phyloP scores from a whole-genome alignment of 202 grass and related monocot genomes.

The Miscanthus sacchariflorus region DNA sequence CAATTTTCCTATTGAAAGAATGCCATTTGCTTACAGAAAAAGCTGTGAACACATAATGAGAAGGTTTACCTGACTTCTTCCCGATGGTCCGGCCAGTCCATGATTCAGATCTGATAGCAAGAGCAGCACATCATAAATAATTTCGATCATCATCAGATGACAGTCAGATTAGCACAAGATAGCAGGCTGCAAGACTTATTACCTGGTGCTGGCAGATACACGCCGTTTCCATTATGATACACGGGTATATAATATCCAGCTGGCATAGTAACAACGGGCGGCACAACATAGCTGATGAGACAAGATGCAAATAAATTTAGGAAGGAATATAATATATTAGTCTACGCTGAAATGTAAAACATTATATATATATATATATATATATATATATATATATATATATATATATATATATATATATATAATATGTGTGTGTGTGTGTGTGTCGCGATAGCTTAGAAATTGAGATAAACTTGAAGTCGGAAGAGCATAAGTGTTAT shows the following conservation, averaged over 20 bases:
- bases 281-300: conserved; percentile 36
- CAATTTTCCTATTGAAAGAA: neutral
- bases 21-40: neutral
- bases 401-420: too few species aligned
- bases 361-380: neutral
- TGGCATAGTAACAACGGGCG: neutral
- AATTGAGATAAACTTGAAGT: conserved; percentile 31
- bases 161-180: neutral
- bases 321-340: too few species aligned
- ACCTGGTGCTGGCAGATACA: conserved; percentile 37
- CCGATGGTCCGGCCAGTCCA: neutral
- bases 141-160: neutral
- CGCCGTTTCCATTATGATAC: conserved; percentile 31
- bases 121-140: neutral
- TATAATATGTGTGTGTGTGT: too few species aligned
- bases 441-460: neutral
- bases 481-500: neutral
- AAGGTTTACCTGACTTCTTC: conserved; percentile 38
- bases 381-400: too few species aligned
- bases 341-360: neutral
- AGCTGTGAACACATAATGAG: neutral
- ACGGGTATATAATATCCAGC: conserved; percentile 15
- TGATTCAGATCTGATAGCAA: conserved; percentile 28
- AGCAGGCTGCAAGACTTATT: neutral
- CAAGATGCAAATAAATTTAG: neutral